Percentiles rank a stretch among this genome's conserved stretches.
Evolutionary conservation across 2,329 filamentous ascomycete genomes (phyloP).

Genomic region (Aspergillus floridensis): DNA sequence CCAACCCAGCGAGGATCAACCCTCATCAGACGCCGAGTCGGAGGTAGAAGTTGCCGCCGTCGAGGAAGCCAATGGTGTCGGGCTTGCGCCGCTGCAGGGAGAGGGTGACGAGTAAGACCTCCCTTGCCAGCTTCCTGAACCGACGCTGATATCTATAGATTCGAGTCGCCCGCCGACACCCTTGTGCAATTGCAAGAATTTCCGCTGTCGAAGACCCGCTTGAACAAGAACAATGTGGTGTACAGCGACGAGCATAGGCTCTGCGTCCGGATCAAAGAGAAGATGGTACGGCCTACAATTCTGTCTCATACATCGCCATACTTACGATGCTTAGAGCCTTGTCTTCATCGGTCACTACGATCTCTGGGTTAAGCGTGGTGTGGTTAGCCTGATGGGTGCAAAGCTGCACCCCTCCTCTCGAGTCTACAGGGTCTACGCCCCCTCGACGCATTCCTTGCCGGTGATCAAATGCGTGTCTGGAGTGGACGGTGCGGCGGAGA

Average conservation of each 20-base stretch:
- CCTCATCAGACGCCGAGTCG: slow-evolving; percentile 18
- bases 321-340: slow-evolving; percentile 38
- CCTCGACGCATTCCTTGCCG: slow-evolving; percentile 57
- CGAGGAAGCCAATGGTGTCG: slow-evolving; percentile 23
- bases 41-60: slow-evolving; percentile 15
- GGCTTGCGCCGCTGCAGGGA: slow-evolving; percentile 22
- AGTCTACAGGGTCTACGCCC: slow-evolving; percentile 52
- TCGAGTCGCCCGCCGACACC: slow-evolving; percentile 32
- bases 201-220: slow-evolving; percentile 37
- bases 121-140: not conserved
- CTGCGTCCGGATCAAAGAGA: slow-evolving; percentile 42
- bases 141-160: slow-evolving; percentile 24
- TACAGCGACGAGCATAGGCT: slow-evolving; percentile 38
- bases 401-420: slow-evolving; percentile 49
- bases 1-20: slow-evolving; percentile 7
- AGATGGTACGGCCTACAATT: slow-evolving; percentile 30
- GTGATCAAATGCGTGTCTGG: slow-evolving; percentile 49
- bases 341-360: slow-evolving; percentile 54
- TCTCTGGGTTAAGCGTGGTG: slow-evolving; percentile 56
- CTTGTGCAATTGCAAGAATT: slow-evolving; percentile 38
- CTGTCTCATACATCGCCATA: not conserved
- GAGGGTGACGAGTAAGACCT: slow-evolving; percentile 27
- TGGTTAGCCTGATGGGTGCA: slow-evolving; percentile 58
- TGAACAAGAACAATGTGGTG: slow-evolving; percentile 38
- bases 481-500: slow-evolving; percentile 44